Percentiles rank a stretch among this genome's conserved stretches.
Evolutionary conservation across 805 yeast species (phyloP).

Genomic region (Zygosaccharomyces lentus): DNA sequence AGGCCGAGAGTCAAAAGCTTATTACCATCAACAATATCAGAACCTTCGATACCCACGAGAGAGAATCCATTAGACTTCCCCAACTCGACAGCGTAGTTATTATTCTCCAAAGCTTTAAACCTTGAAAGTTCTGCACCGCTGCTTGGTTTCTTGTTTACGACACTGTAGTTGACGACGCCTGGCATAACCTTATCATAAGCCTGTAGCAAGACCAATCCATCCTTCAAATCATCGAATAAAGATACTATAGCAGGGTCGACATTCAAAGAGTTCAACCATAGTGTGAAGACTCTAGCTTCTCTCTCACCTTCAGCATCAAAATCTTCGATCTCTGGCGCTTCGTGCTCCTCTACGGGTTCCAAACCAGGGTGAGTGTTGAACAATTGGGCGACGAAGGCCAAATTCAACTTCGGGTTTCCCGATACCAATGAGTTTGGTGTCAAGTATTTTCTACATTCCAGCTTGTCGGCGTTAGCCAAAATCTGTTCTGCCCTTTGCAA

Average conservation of each 20-base stretch:
- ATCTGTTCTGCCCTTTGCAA: conserved; percentile 83
- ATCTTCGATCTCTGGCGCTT: conserved; percentile 91
- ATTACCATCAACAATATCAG: conserved; percentile 93
- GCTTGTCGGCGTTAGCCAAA: conserved; percentile 78
- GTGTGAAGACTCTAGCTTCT: conserved; percentile 96
- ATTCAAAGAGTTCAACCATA: conserved; percentile 95
- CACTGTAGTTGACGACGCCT: conserved; percentile 75
- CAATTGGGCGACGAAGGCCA: conserved; percentile 95
- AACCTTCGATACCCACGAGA: conserved; percentile 95
- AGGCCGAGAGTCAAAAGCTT: conserved; percentile 83
- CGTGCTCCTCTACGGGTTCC: conserved; percentile 89
- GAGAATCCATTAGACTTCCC: conserved; percentile 93
- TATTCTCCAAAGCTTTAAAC: conserved; percentile 93
- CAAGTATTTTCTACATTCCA: conserved; percentile 89
- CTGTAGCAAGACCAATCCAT: conserved; percentile 82
- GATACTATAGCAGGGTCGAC: conserved; percentile 93
- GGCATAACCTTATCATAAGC: conserved; percentile 96
- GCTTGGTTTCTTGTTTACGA: conserved; percentile 79
- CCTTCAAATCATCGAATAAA: conserved; percentile 90
- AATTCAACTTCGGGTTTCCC: conserved; percentile 93
- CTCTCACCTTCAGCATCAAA: conserved; percentile 99
- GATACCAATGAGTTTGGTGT: conserved; percentile 91
- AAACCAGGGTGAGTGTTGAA: conserved; percentile 96
- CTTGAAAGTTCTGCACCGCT: conserved; percentile 73
- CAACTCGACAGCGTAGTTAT: conserved; percentile 96